Evolutionary conservation across 202 grass and related monocot species (phyloP).

Genomic region (Zoysia matrella): DNA sequence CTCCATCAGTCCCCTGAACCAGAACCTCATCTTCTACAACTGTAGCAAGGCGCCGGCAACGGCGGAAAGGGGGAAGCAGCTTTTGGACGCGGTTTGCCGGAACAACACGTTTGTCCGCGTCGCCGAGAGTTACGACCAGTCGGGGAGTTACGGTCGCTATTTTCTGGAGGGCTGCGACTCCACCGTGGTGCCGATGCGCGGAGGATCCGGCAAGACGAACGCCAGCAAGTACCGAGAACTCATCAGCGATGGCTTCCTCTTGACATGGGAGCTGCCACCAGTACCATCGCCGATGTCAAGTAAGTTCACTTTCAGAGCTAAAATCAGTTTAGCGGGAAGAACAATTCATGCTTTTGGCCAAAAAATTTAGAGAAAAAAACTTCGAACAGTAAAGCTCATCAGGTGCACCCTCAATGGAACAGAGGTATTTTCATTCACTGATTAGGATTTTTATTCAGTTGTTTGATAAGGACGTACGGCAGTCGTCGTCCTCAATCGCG

Average conservation of each 20-base stretch:
- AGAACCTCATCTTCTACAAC: constrained; percentile 16
- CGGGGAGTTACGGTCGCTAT: background rate
- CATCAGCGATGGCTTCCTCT: constrained; percentile 39
- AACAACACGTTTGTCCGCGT: constrained; percentile 1
- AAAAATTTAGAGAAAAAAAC: background rate
- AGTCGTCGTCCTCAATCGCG: background rate
- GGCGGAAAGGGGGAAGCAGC: background rate
- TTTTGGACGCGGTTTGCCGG: background rate
- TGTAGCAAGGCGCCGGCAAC: too few species aligned
- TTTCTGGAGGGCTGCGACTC: background rate
- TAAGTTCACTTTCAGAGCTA: background rate
- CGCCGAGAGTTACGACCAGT: background rate
- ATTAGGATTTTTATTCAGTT: background rate
- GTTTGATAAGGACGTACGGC: background rate
- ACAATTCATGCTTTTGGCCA: too few species aligned
- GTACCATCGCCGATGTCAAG: background rate
- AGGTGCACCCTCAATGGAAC: too few species aligned
- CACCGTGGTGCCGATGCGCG: constrained; percentile 24
- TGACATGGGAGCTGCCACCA: constrained; percentile 3
- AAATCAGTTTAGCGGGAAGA: background rate
- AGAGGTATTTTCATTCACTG: background rate
- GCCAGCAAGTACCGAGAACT: constrained; percentile 29
- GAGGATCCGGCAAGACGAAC: background rate
- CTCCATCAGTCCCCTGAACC: background rate
- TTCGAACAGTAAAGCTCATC: background rate